A percentile compares a stretch with the other conserved stretches of the same genome.
These are phyloP conservation scores for Micractinium conductrix DNA, from an alignment of 139 green algal species.

Conservation along the genomic window DNA sequence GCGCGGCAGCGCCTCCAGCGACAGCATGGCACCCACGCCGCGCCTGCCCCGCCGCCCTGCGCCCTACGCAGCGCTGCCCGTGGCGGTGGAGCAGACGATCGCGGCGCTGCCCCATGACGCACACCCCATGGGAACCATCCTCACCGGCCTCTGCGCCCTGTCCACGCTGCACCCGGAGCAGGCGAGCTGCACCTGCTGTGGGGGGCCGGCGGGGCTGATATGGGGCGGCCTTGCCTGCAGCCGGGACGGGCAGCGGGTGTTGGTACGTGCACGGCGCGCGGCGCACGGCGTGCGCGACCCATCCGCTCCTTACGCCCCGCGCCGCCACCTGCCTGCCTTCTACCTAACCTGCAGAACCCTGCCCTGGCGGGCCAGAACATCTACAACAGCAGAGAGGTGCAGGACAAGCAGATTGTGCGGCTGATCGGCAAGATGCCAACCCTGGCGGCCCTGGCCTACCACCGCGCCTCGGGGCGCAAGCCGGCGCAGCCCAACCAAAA, in stretches of 20 bases:
- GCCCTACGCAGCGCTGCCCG: constrained; percentile 67
- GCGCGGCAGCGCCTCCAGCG: too few relatives aligned
- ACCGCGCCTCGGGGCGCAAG: constrained; percentile 86
- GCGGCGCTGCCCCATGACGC: constrained; percentile 89
- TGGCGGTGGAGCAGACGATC: constrained; percentile 73
- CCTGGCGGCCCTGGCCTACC: constrained; percentile 93
- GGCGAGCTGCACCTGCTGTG: neutral
- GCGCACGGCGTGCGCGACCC: too few relatives aligned
- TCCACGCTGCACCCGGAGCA: constrained; percentile 87
- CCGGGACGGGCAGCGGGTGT: too few relatives aligned
- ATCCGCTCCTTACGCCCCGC: neutral
- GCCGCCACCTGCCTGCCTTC: neutral
- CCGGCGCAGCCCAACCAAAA: constrained; percentile 82
- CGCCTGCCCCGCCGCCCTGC: neutral
- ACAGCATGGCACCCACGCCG: neutral
- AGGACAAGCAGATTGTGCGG: constrained; percentile 98
- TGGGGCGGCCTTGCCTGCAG: too few relatives aligned
- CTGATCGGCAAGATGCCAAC: constrained; percentile 91
- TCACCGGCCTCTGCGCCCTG: constrained; percentile 83
- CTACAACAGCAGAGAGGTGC: constrained; percentile 88
- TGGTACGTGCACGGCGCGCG: too few relatives aligned
- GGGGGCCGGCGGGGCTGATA: too few relatives aligned
- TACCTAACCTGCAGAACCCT: constrained; percentile 83
- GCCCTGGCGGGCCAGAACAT: constrained; percentile 90
- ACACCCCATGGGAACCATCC: constrained; percentile 94